These are phyloP conservation scores for Helotiales sp. DNA, from an alignment of 2,329 filamentous ascomycete species.

Conservation along the genomic window DNA sequence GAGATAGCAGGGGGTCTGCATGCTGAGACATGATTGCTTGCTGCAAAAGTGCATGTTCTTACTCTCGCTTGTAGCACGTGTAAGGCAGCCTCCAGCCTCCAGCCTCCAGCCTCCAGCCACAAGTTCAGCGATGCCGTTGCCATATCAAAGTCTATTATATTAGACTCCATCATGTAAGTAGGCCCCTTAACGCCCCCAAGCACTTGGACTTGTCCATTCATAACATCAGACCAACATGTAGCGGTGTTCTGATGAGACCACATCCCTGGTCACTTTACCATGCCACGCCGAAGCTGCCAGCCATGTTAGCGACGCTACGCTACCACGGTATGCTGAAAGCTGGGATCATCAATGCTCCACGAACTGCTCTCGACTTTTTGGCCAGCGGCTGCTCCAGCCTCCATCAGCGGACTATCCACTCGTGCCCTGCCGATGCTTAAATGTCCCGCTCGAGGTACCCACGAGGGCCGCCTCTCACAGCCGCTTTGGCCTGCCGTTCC, in stretches of 20 bases:
- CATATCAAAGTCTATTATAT: slow-evolving; percentile 17
- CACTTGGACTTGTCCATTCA: slow-evolving; percentile 11
- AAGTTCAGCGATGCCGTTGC: slow-evolving; percentile 1
- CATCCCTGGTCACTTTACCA: slow-evolving; percentile 19
- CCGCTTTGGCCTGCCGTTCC: slow-evolving; percentile 15
- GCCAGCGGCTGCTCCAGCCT: not conserved
- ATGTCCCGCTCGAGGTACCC: slow-evolving; percentile 10
- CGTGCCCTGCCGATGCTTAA: slow-evolving; percentile 4
- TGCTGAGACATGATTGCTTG: not conserved
- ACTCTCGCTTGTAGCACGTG: slow-evolving; percentile 10
- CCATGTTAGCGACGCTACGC: slow-evolving; percentile 4
- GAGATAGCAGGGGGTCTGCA: not conserved
- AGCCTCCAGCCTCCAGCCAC: not conserved
- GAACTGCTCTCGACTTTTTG: slow-evolving; percentile 1
- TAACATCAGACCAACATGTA: slow-evolving; percentile 12
- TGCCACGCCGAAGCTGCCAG: slow-evolving; percentile 30
- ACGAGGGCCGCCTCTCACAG: slow-evolving; percentile 6
- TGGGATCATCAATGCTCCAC: slow-evolving; percentile 11
- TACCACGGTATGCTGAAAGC: slow-evolving; percentile 6
- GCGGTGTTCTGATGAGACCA: slow-evolving; percentile 16
- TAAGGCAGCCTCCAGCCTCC: not conserved
- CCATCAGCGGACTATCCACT: not conserved
- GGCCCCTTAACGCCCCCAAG: slow-evolving; percentile 3
- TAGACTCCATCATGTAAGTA: slow-evolving; percentile 3
- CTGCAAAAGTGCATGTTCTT: not conserved